Evolutionary conservation across 1,139 yeast genomes (phyloP), one percentile per base, ranked within the genome.

Genomic region (Pichia sp.): DNA sequence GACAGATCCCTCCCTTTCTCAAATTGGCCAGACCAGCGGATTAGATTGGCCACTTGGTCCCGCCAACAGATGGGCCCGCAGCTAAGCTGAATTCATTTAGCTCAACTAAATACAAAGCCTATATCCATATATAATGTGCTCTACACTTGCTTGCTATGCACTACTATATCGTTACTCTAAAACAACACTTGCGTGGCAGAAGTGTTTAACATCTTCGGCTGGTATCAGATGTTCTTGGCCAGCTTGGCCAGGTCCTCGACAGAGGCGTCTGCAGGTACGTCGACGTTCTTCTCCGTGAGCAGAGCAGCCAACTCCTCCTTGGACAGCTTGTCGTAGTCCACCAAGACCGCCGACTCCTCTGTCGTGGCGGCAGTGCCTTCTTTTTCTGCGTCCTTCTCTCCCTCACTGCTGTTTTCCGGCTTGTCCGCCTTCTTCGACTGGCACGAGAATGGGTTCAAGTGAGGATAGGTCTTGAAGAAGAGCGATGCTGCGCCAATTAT

Each of bases 401-500:
- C 38, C n/a, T 20, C 60, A n/a, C 36, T 44, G 16, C 63, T 58
- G 36, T 65, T 65, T 10, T 51, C 52, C 8, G 53, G 57, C 24
- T 60, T 61, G 12, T 55, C 41, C 12, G 48, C 48, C 17, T 45
- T 33, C 43, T 38, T 45, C 7, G 49, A 14, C 8, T 41, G 14
- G 33, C 53, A 49, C 24, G 46, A 52, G 14, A 55, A 54, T 36
- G 67, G 64, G 52, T 60, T 73, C 49, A 80, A 67, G 61, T 80
- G 85, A 20, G 85, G 85, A 60, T 73, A 81, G 1, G 85, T 80
- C 58, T 74, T 75, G 59, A 80, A 70, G 6, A 79, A 60, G 20
- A 82, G 58, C 47, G 73, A 72, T 0, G 78, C 70, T 4, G 79
- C 78, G 34, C 81, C 81, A 4, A 79, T 59, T 3, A 77, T 66